A percentile compares a stretch with the other conserved stretches of the same genome.
These are phyloP conservation scores for Akanthomyces dipterigenus DNA, from an alignment of 2,329 filamentous ascomycete species.

Conservation along the genomic window DNA sequence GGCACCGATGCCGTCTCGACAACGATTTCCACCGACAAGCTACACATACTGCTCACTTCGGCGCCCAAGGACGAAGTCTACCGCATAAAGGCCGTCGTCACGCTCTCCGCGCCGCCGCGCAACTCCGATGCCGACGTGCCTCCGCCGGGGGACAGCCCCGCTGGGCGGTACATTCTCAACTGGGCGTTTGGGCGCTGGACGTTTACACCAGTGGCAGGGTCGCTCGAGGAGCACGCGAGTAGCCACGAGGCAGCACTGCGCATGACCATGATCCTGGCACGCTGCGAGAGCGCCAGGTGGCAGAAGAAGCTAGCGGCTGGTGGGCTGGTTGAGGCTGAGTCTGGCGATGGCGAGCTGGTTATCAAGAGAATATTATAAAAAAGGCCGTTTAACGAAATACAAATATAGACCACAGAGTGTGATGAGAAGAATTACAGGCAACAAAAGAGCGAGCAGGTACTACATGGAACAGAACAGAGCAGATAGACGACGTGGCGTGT, in stretches of 20 bases:
- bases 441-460: too few relatives aligned
- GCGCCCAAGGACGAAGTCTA: slow-evolving; percentile 93
- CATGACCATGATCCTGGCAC: slow-evolving; percentile 69
- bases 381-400: slow-evolving; percentile 1
- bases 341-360: slow-evolving; percentile 41
- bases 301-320: slow-evolving; percentile 62
- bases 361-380: slow-evolving; percentile 33
- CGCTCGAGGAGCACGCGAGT: slow-evolving; percentile 44
- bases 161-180: slow-evolving; percentile 76
- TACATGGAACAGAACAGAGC: not conserved
- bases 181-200: slow-evolving; percentile 98
- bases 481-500: not conserved
- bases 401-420: not conserved
- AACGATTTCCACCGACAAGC: slow-evolving; percentile 50
- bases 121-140: slow-evolving; percentile 45
- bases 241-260: slow-evolving; percentile 51
- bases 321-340: slow-evolving; percentile 42
- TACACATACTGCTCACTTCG: slow-evolving; percentile 59
- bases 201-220: slow-evolving; percentile 57
- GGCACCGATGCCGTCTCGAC: slow-evolving; percentile 25
- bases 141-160: slow-evolving; percentile 25
- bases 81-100: slow-evolving; percentile 73
- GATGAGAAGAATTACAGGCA: slow-evolving; percentile 6
- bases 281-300: slow-evolving; percentile 70
- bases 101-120: slow-evolving; percentile 37